Percentiles rank a stretch among this genome's conserved stretches.
Evolutionary conservation across 2,329 filamentous ascomycete species (phyloP).

Genomic region (Tricladium varicosporioides): DNA sequence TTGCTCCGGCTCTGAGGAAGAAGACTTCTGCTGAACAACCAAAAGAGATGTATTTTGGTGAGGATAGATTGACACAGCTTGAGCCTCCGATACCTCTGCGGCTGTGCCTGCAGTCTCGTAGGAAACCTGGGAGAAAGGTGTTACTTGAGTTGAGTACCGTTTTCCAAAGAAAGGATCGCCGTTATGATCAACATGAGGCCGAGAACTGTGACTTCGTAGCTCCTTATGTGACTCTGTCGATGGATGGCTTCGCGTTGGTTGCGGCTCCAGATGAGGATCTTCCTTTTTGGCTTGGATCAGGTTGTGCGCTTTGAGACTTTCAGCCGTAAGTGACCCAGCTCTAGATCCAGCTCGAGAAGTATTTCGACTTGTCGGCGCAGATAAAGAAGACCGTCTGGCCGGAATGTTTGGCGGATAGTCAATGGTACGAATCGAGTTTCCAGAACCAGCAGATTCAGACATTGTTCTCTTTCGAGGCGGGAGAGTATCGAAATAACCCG

Average conservation of each 20-base stretch:
- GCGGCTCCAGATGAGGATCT: slow-evolving; percentile 6
- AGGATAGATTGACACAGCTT: slow-evolving; percentile 59
- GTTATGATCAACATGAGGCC: slow-evolving; percentile 46
- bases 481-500: slow-evolving; percentile 44
- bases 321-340: slow-evolving; percentile 54
- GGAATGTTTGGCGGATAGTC: slow-evolving; percentile 60
- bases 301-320: slow-evolving; percentile 57
- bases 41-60: slow-evolving; percentile 65
- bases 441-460: slow-evolving; percentile 32
- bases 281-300: slow-evolving; percentile 28
- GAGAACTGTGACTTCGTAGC: slow-evolving; percentile 14
- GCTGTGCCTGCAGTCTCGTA: slow-evolving; percentile 59
- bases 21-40: slow-evolving; percentile 43
- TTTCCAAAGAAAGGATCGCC: slow-evolving; percentile 53
- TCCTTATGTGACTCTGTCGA: slow-evolving; percentile 18
- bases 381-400: slow-evolving; percentile 57
- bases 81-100: slow-evolving; percentile 60
- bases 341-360: slow-evolving; percentile 52
- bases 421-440: slow-evolving; percentile 47
- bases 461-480: slow-evolving; percentile 24
- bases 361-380: slow-evolving; percentile 60
- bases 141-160: slow-evolving; percentile 54
- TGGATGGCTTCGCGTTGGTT: slow-evolving; percentile 4
- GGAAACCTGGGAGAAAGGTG: slow-evolving; percentile 61
- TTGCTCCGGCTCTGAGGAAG: slow-evolving; percentile 10